Evolutionary conservation across 192 early-diverging fungal genomes (phyloP).

Genomic region (Backusella macrospora): DNA sequence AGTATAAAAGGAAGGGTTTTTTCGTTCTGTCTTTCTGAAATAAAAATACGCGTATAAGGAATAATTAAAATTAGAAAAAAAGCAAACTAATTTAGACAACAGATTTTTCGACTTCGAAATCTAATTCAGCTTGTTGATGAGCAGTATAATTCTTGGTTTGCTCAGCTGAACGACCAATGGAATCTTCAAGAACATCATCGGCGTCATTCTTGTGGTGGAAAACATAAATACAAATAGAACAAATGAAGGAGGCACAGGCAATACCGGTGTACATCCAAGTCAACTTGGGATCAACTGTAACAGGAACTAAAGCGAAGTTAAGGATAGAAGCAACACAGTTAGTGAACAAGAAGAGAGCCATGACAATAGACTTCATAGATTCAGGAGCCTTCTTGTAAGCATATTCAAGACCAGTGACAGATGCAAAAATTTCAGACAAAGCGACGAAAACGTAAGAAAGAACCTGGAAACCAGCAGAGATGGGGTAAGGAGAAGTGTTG

Average conservation of each 20-base stretch:
- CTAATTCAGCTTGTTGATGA: not conserved
- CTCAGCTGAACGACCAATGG: conserved; percentile 29
- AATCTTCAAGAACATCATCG: conserved; percentile 39
- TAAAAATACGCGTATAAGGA: conserved; percentile 5
- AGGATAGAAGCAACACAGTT: conserved; percentile 56
- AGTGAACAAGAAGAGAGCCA: conserved; percentile 66
- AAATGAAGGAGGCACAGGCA: conserved; percentile 28
- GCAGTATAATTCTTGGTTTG: not conserved
- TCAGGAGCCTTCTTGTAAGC: conserved; percentile 66
- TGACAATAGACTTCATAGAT: conserved; percentile 67
- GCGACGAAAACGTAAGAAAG: conserved; percentile 63
- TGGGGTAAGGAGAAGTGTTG: conserved; percentile 47
- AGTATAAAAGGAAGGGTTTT: not conserved
- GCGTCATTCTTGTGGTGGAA: conserved; percentile 58
- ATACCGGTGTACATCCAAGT: conserved; percentile 65
- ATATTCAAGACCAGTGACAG: conserved; percentile 68
- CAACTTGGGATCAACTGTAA: conserved; percentile 58
- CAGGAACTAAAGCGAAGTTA: conserved; percentile 59
- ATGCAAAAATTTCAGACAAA: conserved; percentile 67
- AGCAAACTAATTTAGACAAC: not conserved
- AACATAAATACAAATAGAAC: conserved; percentile 43
- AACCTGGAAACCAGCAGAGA: conserved; percentile 58
- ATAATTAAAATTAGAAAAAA: conserved; percentile 2
- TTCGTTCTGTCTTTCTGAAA: not conserved
- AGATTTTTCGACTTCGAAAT: not conserved